Base-by-base conservation (phyloP, 2,329 filamentous ascomycete species). In the Endocalyx cinctus region DNA sequence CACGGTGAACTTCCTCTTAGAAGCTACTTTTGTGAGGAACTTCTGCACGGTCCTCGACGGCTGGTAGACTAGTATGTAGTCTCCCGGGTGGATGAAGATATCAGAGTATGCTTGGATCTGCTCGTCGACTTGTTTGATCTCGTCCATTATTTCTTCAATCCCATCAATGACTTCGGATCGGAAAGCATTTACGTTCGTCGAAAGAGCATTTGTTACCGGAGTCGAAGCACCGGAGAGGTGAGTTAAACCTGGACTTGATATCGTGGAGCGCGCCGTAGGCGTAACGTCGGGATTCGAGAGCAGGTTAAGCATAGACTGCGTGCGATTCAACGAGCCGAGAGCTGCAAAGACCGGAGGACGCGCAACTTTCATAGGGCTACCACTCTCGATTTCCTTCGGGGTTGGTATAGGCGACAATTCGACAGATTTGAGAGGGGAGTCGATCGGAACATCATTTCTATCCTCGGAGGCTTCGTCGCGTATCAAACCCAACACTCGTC, bases 141-240 rank as follows among this genome's bases (percentile, higher is more conserved):
- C 92, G 54, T 98, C 92, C 59, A 94, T 85, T 39, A 98, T 88
- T 59, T 98, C 92, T 51, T 87, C 82, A 51, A 98, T 96, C 26
- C 89, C 92, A 50, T 92, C 86, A 45, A 96, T 82, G 17, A 97
- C 84, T 60, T 97, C 92, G 11, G 87, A 87, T 40, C 88, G 84
- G 38, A 97, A 70, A 42, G 94, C 84, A 39, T 84, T 74, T 34
- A 67, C 59, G 40, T 70, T 70, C 28, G 68, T 64, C 12, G 60
- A 58, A 45, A 63, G 62, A 0, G 51, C 43, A 27, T 54, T 52
- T 4, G 48, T 48, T 34, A 66, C 54, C 15, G 73, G 67, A n/a
- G 70, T 74, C 12, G 70, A 74, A 7, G 68, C 52, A 15, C 70
- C 69, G 10, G 64, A 74, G 25, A 59, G 62, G n/a, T n/a, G n/a